Evolutionary conservation across 2,329 filamentous ascomycete genomes (phyloP).

Genomic region (Neopestalotiopsis sp.): DNA sequence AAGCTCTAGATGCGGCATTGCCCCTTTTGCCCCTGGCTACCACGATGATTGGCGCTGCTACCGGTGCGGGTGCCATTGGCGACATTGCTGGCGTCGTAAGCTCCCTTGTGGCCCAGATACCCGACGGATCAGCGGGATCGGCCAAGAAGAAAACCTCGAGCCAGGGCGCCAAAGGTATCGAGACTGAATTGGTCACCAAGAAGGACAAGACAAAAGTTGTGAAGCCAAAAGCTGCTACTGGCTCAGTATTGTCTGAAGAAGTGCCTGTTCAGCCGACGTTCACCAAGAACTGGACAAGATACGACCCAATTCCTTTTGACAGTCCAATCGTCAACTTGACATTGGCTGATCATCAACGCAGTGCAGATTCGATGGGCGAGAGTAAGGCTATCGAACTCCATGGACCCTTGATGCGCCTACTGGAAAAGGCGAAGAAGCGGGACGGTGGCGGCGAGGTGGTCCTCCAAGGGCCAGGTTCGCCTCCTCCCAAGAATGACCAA

Average conservation of each 20-base stretch:
- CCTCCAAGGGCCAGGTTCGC: neutral
- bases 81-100: neutral
- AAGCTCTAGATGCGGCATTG: neutral
- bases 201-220: neutral
- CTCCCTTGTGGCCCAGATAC: neutral
- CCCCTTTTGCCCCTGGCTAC: neutral
- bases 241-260: neutral
- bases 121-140: neutral
- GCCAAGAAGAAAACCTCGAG: neutral
- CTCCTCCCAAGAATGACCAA: neutral
- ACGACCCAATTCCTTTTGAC: conserved; percentile 7
- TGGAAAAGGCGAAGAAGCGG: neutral
- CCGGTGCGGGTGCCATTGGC: neutral
- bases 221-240: neutral
- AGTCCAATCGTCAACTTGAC: conserved; percentile 7
- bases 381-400: neutral
- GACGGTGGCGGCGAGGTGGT: neutral
- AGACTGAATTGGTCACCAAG: neutral
- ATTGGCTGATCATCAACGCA: neutral
- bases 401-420: neutral
- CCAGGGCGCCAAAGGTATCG: neutral
- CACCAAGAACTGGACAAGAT: neutral
- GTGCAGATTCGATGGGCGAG: neutral
- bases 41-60: neutral
- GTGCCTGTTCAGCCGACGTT: neutral